Evolutionary conservation across 2,329 filamentous ascomycete genomes (phyloP).

Genomic region (Fusarium sp.): DNA sequence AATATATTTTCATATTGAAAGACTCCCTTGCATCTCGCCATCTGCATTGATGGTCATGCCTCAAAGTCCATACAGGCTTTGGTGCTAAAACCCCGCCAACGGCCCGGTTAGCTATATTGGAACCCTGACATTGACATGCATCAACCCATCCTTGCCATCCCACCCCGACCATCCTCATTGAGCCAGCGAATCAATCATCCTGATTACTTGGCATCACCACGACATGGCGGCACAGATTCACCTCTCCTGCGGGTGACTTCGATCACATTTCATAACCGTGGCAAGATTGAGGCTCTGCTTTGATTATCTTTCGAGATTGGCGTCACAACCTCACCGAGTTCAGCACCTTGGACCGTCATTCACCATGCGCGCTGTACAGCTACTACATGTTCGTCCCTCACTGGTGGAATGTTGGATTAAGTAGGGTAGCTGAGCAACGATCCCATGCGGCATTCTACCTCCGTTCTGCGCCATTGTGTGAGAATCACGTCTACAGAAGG

Average conservation of each 20-base stretch:
- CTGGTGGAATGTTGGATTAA: slow-evolving; percentile 34
- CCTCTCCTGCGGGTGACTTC: slow-evolving; percentile 9
- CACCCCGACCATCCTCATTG: slow-evolving; percentile 30
- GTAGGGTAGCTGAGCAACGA: slow-evolving; percentile 20
- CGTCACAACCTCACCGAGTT: slow-evolving; percentile 19
- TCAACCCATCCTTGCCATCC: slow-evolving; percentile 27
- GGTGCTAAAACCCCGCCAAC: slow-evolving; percentile 42
- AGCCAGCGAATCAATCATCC: slow-evolving; percentile 29
- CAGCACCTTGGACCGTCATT: slow-evolving; percentile 22
- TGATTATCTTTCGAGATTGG: slow-evolving; percentile 11
- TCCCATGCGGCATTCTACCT: slow-evolving; percentile 17
- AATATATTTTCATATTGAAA: slow-evolving; percentile 11
- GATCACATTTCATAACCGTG: slow-evolving; percentile 15
- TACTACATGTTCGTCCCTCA: slow-evolving; percentile 38
- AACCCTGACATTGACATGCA: slow-evolving; percentile 35
- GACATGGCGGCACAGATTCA: slow-evolving; percentile 25
- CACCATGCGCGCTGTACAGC: slow-evolving; percentile 22
- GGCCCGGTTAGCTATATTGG: slow-evolving; percentile 39
- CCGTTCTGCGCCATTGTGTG: slow-evolving; percentile 4
- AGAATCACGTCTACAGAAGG: slow-evolving; percentile 31
- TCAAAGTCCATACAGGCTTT: slow-evolving; percentile 30
- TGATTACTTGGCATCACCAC: slow-evolving; percentile 33
- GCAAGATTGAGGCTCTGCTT: slow-evolving; percentile 41
- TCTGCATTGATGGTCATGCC: slow-evolving; percentile 43
- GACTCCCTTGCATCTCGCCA: slow-evolving; percentile 32